These are phyloP conservation scores for Zygoascus sp. DNA, from an alignment of 1,139 yeast genomes.

Conservation along the genomic window DNA sequence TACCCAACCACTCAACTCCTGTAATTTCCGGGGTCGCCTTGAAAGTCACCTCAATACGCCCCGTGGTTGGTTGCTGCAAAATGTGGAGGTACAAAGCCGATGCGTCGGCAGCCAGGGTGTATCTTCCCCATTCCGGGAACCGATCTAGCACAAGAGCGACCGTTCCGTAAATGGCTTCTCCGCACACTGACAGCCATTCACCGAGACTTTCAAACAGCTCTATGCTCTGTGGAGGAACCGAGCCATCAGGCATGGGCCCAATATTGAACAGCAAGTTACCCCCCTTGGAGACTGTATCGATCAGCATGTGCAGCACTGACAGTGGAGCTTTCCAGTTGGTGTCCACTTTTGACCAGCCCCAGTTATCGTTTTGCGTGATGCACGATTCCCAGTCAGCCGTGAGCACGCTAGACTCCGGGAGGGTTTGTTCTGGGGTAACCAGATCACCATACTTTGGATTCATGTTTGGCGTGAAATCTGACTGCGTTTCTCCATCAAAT, in stretches of 20 bases:
- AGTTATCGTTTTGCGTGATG: conserved; percentile 17
- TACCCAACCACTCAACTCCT: neutral
- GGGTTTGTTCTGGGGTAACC: conserved; percentile 19
- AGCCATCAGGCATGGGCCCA: conserved; percentile 20
- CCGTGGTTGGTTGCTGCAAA: neutral
- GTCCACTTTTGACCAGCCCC: conserved; percentile 19
- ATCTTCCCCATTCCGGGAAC: conserved; percentile 1
- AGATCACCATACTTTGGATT: conserved; percentile 19
- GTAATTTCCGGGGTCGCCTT: neutral
- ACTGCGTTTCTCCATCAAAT: conserved; percentile 13
- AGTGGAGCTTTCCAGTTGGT: conserved; percentile 16
- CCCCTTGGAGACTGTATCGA: conserved; percentile 17
- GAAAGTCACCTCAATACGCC: neutral
- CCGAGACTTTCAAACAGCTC: conserved; percentile 14
- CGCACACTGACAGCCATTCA: conserved; percentile 16
- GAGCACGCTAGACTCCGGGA: conserved; percentile 15
- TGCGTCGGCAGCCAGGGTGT: neutral
- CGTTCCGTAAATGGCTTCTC: conserved; percentile 15
- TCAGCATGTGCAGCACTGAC: conserved; percentile 13
- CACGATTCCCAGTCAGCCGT: conserved; percentile 19
- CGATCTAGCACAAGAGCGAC: neutral
- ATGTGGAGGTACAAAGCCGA: neutral
- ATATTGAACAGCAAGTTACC: conserved; percentile 19
- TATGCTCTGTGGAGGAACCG: conserved; percentile 14
- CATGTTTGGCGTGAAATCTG: conserved; percentile 14